Evolutionary conservation across 2,329 filamentous ascomycete genomes (phyloP).

Genomic region (Tolypocladium sp.): DNA sequence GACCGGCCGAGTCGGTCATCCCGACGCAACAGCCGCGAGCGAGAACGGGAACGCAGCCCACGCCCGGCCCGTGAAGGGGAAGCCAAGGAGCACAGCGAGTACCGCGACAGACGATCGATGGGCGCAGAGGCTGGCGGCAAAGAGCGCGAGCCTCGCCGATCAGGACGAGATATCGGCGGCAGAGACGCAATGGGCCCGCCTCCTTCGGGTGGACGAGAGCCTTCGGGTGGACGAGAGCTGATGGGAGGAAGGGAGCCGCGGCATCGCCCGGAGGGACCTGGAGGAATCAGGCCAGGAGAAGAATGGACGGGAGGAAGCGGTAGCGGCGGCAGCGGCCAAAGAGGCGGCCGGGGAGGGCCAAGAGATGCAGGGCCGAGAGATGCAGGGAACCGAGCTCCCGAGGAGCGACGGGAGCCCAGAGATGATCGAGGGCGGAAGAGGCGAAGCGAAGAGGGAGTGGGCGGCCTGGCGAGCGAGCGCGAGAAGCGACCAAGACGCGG

Average conservation of each 20-base stretch:
- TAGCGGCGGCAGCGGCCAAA: constrained; percentile 17
- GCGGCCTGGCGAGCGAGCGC: constrained; percentile 29
- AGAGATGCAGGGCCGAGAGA: constrained; percentile 21
- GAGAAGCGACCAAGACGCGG: constrained; percentile 44
- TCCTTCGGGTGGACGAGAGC: constrained; percentile 19
- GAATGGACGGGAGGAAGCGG: constrained; percentile 10
- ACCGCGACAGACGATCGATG: constrained; percentile 32
- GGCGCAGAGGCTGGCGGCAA: constrained; percentile 17
- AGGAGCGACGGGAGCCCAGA: constrained; percentile 22
- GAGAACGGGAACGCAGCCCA: constrained; percentile 37
- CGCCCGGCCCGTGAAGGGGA: constrained; percentile 30
- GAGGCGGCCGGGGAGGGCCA: constrained; percentile 25
- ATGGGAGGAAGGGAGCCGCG: constrained; percentile 21
- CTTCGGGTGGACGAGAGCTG: constrained; percentile 19
- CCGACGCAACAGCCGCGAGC: constrained; percentile 42
- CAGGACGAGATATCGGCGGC: constrained; percentile 13
- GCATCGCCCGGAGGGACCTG: constrained; percentile 17
- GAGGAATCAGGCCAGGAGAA: constrained; percentile 7
- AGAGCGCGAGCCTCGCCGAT: constrained; percentile 24
- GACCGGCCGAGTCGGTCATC: constrained; percentile 30
- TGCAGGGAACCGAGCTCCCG: constrained; percentile 18
- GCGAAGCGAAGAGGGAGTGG: constrained; percentile 39
- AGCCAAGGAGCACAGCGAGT: constrained; percentile 33
- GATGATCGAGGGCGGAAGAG: constrained; percentile 28
- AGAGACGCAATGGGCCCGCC: constrained; percentile 22